Percentiles rank a stretch among this genome's conserved stretches.
Evolutionary conservation across 345 rosid species (phyloP).

Genomic region (Hibiscus mutabilis): DNA sequence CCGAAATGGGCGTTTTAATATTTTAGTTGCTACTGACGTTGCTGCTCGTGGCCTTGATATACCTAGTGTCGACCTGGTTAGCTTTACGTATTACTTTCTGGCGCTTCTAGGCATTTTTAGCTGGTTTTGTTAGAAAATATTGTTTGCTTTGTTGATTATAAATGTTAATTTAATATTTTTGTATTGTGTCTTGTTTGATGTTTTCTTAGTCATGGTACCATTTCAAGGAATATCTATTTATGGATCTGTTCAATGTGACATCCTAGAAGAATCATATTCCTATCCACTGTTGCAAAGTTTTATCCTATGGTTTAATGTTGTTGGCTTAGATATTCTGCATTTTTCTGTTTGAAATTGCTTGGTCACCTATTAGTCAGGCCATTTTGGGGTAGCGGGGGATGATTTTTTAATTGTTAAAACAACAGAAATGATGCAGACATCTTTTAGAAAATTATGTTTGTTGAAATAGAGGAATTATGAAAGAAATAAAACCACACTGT

Average conservation of each 20-base stretch:
- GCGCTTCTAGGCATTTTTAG: not conserved
- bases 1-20: constrained; percentile 67
- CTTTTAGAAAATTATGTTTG: not conserved
- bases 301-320: not conserved
- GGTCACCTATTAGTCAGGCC: not conserved
- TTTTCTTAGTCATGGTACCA: not conserved
- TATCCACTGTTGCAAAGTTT: not conserved
- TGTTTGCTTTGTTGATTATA: not conserved
- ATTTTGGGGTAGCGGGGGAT: not conserved
- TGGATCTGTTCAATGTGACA: not conserved
- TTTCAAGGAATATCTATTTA: not conserved
- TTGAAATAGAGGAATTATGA: not conserved
- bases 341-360: not conserved
- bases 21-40: constrained; percentile 96
- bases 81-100: constrained; percentile 16
- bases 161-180: not conserved
- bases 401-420: not conserved
- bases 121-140: not conserved
- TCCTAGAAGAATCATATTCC: constrained; percentile 1
- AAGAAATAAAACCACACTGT: not conserved
- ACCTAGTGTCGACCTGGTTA: constrained; percentile 94
- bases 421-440: not conserved
- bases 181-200: not conserved
- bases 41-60: constrained; percentile 99
- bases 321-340: not conserved